phyloP scores from a whole-genome alignment of 23 red algal species.

The Gracilariopsis chorda region DNA sequence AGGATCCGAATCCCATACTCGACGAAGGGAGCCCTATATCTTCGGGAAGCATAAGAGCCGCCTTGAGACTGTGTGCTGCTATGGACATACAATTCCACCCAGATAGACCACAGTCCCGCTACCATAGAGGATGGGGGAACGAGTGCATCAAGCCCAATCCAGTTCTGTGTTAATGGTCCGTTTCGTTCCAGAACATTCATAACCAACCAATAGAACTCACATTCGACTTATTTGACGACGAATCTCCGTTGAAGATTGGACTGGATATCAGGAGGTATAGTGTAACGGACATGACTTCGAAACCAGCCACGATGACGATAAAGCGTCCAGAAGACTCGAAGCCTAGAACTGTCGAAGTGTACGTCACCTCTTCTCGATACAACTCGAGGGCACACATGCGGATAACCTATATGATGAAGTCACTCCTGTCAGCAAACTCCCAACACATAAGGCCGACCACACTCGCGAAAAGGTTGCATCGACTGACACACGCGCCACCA shows the following conservation, averaged over 20 bases:
- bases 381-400: neutral
- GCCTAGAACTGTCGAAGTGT: neutral
- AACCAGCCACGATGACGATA: slow-evolving; percentile 1
- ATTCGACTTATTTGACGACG: slow-evolving; percentile 10
- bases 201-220: neutral
- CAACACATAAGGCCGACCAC: neutral
- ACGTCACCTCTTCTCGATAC: neutral
- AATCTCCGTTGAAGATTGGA: neutral
- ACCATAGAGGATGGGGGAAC: neutral
- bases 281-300: neutral
- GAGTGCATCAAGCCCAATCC: neutral
- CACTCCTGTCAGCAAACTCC: neutral
- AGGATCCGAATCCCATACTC: neutral
- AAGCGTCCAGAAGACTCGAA: slow-evolving; percentile 11
- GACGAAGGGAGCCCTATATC: neutral
- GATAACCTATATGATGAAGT: neutral
- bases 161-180: neutral
- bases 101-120: neutral
- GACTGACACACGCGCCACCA: slow-evolving; percentile 2
- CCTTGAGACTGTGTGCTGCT: neutral
- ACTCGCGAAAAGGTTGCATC: neutral
- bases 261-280: neutral
- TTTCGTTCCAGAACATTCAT: neutral
- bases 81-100: neutral
- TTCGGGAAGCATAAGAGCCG: neutral